Conservation (phyloP, 2,329 filamentous ascomycete genomes). For the Pochonia chlamydosporia region DNA sequence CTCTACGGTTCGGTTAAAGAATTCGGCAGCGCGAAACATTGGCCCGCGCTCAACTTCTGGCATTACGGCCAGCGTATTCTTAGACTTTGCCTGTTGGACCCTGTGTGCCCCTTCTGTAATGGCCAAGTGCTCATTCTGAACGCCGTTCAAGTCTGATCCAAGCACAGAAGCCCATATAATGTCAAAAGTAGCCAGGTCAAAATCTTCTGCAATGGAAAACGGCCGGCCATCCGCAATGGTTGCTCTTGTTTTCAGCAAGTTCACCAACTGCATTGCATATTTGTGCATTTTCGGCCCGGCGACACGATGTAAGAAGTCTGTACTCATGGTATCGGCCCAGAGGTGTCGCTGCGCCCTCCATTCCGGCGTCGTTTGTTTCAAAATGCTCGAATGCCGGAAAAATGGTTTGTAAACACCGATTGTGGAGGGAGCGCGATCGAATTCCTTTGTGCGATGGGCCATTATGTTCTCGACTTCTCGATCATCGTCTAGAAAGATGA, state of each 20-base stretch:
- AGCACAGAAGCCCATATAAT: conserved; percentile 24
- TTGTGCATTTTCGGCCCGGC: conserved; percentile 27
- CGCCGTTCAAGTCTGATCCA: conserved; percentile 12
- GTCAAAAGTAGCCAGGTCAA: conserved; percentile 25
- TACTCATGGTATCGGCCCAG: conserved; percentile 31
- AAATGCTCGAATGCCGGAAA: conserved; percentile 26
- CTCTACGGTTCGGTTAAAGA: neutral
- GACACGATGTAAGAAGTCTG: conserved; percentile 23
- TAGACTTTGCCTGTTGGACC: neutral
- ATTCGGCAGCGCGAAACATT: neutral
- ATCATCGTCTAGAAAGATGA: conserved; percentile 33
- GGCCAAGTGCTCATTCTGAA: neutral
- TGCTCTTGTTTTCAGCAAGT: conserved; percentile 28
- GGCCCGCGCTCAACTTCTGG: neutral
- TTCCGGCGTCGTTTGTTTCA: conserved; percentile 21
- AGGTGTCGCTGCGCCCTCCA: conserved; percentile 28
- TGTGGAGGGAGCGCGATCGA: conserved; percentile 33
- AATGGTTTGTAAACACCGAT: conserved; percentile 24
- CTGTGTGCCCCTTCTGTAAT: neutral
- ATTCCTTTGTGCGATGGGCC: conserved; percentile 33
- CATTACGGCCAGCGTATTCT: neutral
- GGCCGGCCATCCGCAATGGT: conserved; percentile 18
- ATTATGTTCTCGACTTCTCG: conserved; percentile 38
- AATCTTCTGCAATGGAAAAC: conserved; percentile 19
- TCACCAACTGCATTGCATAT: conserved; percentile 21